Conservation (phyloP, 2,329 filamentous ascomycete genomes). For the Trichoderma sp. region DNA sequence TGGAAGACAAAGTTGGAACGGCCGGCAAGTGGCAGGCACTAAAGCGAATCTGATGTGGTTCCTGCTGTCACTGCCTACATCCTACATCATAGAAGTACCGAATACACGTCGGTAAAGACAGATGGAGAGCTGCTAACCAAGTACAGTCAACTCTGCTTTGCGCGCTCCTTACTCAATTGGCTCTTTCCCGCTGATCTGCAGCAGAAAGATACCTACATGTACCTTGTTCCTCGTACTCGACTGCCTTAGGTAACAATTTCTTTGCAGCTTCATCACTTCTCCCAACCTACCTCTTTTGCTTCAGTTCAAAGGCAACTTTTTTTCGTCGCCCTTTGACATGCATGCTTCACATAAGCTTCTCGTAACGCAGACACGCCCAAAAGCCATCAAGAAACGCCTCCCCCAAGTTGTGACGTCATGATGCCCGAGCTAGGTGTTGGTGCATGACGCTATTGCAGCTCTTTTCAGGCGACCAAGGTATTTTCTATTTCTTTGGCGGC, state of each 20-base stretch:
- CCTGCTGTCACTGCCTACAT: background rate
- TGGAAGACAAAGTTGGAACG: background rate
- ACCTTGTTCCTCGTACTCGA: background rate
- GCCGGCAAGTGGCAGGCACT: conserved; percentile 10
- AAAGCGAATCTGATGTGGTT: background rate
- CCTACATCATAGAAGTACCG: background rate
- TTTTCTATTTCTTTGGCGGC: background rate
- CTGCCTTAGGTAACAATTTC: background rate
- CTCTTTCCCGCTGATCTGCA: background rate
- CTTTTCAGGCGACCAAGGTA: background rate
- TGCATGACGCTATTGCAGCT: conserved; percentile 22
- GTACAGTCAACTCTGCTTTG: background rate
- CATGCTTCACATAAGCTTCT: background rate
- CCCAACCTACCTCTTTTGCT: background rate
- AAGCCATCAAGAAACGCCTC: background rate
- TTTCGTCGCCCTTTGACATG: background rate
- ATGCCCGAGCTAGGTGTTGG: conserved; percentile 19
- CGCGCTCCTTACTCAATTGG: background rate
- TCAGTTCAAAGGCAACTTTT: background rate
- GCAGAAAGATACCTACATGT: background rate
- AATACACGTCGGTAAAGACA: background rate
- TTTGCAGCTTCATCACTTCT: background rate
- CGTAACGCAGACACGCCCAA: background rate
- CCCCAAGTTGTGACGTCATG: conserved; percentile 26
- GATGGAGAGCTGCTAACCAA: background rate